Base-by-base conservation (phyloP, 805 yeast genomes). In the Lipomyces sp. region DNA sequence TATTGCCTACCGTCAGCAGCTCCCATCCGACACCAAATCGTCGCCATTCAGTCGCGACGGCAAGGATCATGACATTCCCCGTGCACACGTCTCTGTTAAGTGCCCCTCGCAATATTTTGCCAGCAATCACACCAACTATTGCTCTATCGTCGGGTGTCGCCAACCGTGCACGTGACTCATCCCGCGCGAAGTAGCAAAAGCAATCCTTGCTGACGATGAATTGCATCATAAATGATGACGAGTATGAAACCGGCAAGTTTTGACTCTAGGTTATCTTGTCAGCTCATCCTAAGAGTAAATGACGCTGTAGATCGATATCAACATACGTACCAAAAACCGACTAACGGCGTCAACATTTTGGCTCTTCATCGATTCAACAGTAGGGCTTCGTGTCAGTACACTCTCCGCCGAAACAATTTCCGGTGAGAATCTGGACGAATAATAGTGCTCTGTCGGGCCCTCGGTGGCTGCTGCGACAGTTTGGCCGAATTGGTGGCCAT, bases 1-100 rank as follows among this genome's bases (percentile, higher is more conserved):
- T 13, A 35, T 35, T n/a, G 29, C 67, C 32, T 50, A 63, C 69
- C 56, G 42, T 50, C 30, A 66, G 59, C 11, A 66, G 57, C 11
- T 30, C n/a, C 2, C 51, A 32, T 34, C 71, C 69, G 42, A 67
- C 48, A 10, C 71, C 69, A 13, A 51, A 32, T 11, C 69, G 60
- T n/a, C 71, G 60, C 35, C 18, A 59, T 29, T 30, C 57, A 48
- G 59, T 54, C 8, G 45, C 66, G 34, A 67, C 69, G 5, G 71
- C 71, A n/a, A 67, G 61, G 2, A 65, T 33, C 70, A 67, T 66
- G 54, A 67, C 58, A 35, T 67, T 64, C 15, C 69, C 66, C n/a
- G 57, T 55, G 15, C 59, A 35, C 3, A 30, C 56, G 5, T 30
- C 13, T 7, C 32, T 15, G 48, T 59, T 53, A 13, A 30, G 4